phyloP scores from a whole-genome alignment of 1,284 basidiomycete species.

The Xerocomus nothofagi region DNA sequence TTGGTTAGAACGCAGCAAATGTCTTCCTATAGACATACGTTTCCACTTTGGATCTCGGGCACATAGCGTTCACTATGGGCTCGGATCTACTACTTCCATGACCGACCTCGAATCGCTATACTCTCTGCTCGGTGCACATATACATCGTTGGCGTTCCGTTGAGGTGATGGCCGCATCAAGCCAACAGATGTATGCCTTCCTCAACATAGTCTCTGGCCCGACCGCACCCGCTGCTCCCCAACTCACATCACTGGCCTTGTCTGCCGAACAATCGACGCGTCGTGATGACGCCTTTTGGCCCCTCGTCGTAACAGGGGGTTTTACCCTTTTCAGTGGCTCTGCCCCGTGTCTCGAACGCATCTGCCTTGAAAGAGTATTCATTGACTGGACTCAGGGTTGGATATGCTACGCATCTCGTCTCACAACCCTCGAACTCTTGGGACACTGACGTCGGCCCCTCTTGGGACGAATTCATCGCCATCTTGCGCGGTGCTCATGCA shows the following conservation, averaged over 20 bases:
- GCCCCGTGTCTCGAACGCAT: conserved; percentile 47
- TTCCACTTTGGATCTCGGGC: neutral
- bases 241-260: conserved; percentile 46
- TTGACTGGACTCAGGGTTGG: conserved; percentile 54
- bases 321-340: conserved; percentile 49
- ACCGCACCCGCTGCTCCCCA: conserved; percentile 44
- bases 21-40: conserved; percentile 14
- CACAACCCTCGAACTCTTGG: conserved; percentile 46
- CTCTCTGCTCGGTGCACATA: conserved; percentile 50
- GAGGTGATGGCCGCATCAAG: conserved; percentile 49
- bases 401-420: conserved; percentile 41
- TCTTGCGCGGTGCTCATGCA: neutral
- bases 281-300: conserved; percentile 24
- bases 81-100: conserved; percentile 16
- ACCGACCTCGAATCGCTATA: conserved; percentile 29
- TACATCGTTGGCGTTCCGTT: conserved; percentile 49
- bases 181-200: conserved; percentile 44
- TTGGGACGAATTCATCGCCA: neutral
- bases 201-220: conserved; percentile 40
- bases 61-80: conserved; percentile 25
- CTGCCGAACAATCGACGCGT: neutral
- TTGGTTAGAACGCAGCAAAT: neutral
- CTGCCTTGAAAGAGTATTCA: conserved; percentile 50
- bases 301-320: conserved; percentile 20
- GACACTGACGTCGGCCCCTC: neutral